Evolutionary conservation across 2,329 filamentous ascomycete species (phyloP).

Genomic region (Monosporascus cannonballus): DNA sequence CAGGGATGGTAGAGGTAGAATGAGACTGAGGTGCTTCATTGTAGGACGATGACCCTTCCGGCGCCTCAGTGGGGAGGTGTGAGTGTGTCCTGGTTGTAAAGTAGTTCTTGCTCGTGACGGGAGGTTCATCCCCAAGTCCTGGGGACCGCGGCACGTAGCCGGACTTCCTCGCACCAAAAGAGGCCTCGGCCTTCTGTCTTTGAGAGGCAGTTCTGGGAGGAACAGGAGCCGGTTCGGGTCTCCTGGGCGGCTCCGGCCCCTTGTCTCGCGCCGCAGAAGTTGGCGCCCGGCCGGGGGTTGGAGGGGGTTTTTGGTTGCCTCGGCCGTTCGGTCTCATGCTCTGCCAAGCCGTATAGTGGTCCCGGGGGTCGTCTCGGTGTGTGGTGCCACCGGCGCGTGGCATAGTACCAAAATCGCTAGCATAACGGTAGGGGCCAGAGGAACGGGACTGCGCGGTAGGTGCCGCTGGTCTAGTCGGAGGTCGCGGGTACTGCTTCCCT

Average conservation of each 20-base stretch:
- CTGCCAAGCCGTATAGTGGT: slow-evolving; percentile 29
- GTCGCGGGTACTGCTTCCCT: slow-evolving; percentile 43
- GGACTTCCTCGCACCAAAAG: slow-evolving; percentile 45
- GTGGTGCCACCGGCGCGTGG: slow-evolving; percentile 12
- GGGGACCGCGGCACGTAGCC: slow-evolving; percentile 46
- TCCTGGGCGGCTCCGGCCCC: slow-evolving; percentile 5
- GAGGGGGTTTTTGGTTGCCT: slow-evolving; percentile 17
- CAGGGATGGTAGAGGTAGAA: slow-evolving; percentile 26
- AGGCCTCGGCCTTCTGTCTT: slow-evolving; percentile 46
- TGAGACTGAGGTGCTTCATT: slow-evolving; percentile 9
- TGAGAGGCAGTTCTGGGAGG: slow-evolving; percentile 47
- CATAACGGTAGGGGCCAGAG: slow-evolving; percentile 40
- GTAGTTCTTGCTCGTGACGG: slow-evolving; percentile 45
- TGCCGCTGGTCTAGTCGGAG: slow-evolving; percentile 30
- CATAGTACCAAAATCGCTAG: slow-evolving; percentile 16
- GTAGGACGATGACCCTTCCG: slow-evolving; percentile 9
- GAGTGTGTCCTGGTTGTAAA: slow-evolving; percentile 31
- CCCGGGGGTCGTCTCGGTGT: slow-evolving; percentile 18
- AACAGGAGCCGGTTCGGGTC: slow-evolving; percentile 23
- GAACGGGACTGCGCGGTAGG: slow-evolving; percentile 12
- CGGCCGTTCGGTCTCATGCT: slow-evolving; percentile 23
- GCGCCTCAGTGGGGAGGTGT: slow-evolving; percentile 22
- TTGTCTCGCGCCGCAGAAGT: slow-evolving; percentile 21
- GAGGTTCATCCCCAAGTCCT: slow-evolving; percentile 44
- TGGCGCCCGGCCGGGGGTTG: slow-evolving; percentile 20